Percentiles rank a stretch among this genome's conserved stretches.
Conservation (phyloP, 2,329 filamentous ascomycete genomes). For the Fonsecaea pedrosoi region DNA sequence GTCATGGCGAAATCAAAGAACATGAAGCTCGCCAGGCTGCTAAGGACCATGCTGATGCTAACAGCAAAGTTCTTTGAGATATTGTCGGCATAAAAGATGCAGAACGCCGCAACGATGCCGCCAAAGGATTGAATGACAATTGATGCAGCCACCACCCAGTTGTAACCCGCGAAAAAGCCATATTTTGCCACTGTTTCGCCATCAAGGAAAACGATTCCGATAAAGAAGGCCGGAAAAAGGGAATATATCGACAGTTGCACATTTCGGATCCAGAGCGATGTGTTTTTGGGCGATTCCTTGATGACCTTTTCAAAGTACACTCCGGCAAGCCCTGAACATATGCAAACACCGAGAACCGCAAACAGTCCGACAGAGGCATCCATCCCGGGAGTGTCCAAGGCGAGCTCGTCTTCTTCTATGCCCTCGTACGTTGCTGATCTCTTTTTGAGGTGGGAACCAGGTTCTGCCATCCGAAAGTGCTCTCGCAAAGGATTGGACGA, state of each 20-base stretch:
- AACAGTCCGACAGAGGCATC: conserved; percentile 80
- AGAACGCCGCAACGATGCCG: conserved; percentile 81
- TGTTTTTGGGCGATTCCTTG: conserved; percentile 77
- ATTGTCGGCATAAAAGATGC: conserved; percentile 83
- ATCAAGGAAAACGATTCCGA: conserved; percentile 86
- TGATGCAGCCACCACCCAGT: conserved; percentile 85
- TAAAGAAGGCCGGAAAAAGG: conserved; percentile 82
- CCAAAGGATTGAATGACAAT: conserved; percentile 82
- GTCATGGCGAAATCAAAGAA: conserved; percentile 83
- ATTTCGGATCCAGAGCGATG: conserved; percentile 91
- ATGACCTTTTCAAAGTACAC: conserved; percentile 78
- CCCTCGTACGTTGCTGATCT: conserved; percentile 90
- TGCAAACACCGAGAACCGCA: conserved; percentile 78
- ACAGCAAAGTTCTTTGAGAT: conserved; percentile 94
- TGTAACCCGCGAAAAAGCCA: conserved; percentile 95
- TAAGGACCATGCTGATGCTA: conserved; percentile 87
- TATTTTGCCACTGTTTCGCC: conserved; percentile 80
- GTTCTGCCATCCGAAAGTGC: conserved; percentile 56
- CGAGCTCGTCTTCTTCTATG: conserved; percentile 69
- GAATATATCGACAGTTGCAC: conserved; percentile 95
- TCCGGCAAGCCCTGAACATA: conserved; percentile 82
- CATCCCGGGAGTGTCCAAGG: conserved; percentile 63
- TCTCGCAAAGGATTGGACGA: conserved; percentile 79
- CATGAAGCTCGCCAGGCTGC: conserved; percentile 81
- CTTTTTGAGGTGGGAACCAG: conserved; percentile 60